These are phyloP conservation scores for Melaleuca quinquenervia DNA, from an alignment of 345 rosid genomes.

Conservation along the genomic window DNA sequence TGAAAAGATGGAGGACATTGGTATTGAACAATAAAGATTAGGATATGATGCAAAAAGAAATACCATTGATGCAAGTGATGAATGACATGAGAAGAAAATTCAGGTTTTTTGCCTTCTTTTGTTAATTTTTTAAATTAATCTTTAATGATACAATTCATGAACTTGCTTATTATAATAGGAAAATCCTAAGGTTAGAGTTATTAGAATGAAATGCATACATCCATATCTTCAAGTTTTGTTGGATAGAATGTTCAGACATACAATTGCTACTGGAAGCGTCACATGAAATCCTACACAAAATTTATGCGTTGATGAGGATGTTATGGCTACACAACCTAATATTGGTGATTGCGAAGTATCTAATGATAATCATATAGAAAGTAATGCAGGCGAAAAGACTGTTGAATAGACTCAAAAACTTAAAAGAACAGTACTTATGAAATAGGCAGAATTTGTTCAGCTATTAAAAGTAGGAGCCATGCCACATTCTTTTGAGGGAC, in stretches of 20 bases:
- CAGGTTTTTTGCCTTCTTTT: too few species aligned
- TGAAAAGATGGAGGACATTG: accelerated
- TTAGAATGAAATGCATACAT: background rate
- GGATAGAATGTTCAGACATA: accelerated
- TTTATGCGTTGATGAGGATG: background rate
- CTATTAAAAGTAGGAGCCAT: accelerated
- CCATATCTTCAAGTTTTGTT: background rate
- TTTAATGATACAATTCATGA: background rate
- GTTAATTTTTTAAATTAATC: too few species aligned
- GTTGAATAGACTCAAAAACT: accelerated
- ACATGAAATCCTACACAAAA: accelerated
- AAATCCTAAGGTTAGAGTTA: background rate
- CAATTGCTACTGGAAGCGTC: accelerated
- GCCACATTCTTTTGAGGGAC: background rate
- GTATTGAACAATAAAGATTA: accelerated
- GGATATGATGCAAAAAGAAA: accelerated
- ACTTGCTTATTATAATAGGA: background rate
- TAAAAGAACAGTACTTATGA: background rate
- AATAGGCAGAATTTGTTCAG: accelerated
- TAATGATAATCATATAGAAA: background rate
- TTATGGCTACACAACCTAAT: background rate
- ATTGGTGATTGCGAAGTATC: background rate
- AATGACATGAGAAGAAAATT: background rate
- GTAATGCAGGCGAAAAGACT: background rate
- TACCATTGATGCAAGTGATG: background rate